A percentile compares a stretch with the other conserved stretches of the same genome.
phyloP scores from a whole-genome alignment of 306 rosid species.

The Betula pendula region DNA sequence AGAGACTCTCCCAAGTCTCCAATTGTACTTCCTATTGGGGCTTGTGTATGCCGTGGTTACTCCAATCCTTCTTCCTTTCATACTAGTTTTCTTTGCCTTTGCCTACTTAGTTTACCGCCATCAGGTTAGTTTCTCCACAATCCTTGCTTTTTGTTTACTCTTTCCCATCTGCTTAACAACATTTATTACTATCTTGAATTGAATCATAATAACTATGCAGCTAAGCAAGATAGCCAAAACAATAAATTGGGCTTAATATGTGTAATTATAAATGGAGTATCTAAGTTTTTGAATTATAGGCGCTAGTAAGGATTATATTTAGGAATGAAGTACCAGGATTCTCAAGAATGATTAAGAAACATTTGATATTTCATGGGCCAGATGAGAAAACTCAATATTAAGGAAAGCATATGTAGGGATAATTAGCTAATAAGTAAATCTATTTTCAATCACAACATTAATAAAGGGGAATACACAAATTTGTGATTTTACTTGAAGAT shows the following conservation, averaged over 20 bases:
- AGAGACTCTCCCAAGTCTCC: constrained; percentile 89
- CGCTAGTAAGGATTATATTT: neutral
- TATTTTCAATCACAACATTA: neutral
- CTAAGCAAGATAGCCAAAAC: neutral
- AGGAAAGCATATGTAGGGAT: neutral
- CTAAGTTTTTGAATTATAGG: neutral
- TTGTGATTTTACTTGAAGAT: neutral
- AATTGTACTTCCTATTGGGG: constrained; percentile 91
- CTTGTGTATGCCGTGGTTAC: constrained; percentile 93
- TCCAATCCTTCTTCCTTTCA: constrained; percentile 95
- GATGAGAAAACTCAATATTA: neutral
- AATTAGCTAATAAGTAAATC: neutral
- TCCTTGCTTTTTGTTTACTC: constrained; percentile 10
- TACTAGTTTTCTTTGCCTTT: constrained; percentile 84
- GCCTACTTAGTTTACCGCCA: constrained; percentile 98
- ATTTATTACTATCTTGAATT: neutral
- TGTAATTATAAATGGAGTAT: neutral
- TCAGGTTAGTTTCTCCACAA: constrained; percentile 60
- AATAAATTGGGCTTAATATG: neutral
- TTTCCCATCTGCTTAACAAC: neutral
- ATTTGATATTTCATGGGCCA: neutral
- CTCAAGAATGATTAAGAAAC: neutral
- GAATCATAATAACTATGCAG: neutral
- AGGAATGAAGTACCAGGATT: neutral
- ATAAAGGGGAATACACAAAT: neutral